Conservation (phyloP, 2,329 filamentous ascomycete genomes). For the Immersiporthe knoxdaviesiana region DNA sequence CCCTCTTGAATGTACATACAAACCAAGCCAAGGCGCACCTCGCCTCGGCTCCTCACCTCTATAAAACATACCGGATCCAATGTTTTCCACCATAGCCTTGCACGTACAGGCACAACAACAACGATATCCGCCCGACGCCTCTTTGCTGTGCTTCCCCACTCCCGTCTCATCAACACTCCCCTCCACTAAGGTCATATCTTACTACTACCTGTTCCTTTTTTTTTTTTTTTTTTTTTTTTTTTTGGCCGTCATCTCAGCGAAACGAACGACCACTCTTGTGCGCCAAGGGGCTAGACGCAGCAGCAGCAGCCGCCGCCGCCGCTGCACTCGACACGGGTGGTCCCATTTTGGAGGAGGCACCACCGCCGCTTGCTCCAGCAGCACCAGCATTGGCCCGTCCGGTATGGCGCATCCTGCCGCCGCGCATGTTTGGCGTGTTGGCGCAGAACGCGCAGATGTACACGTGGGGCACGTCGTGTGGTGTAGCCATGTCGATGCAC, state of each 20-base stretch:
- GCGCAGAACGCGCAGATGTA: constrained; percentile 68
- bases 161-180: neutral
- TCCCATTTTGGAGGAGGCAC: constrained; percentile 28
- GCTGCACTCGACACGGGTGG: constrained; percentile 33
- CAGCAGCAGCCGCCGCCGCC: constrained; percentile 8
- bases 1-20: neutral
- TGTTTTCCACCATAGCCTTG: neutral
- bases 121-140: neutral
- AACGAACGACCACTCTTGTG: constrained; percentile 52
- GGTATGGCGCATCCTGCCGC: constrained; percentile 51
- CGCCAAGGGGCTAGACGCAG: constrained; percentile 45
- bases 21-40: neutral
- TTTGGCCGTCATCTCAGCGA: constrained; percentile 41
- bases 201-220: no score
- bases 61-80: no score
- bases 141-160: neutral
- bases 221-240: no score
- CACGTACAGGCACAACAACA: neutral
- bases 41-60: neutral
- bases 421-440: constrained; percentile 59
- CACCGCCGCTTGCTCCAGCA: constrained; percentile 10
- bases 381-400: constrained; percentile 35
- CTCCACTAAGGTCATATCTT: no score
- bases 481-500: constrained; percentile 60
- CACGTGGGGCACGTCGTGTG: constrained; percentile 56